A percentile compares a stretch with the other conserved stretches of the same genome.
Evolutionary conservation across 2,329 filamentous ascomycete genomes (phyloP).

Genomic region (Boeremia lycopersici): DNA sequence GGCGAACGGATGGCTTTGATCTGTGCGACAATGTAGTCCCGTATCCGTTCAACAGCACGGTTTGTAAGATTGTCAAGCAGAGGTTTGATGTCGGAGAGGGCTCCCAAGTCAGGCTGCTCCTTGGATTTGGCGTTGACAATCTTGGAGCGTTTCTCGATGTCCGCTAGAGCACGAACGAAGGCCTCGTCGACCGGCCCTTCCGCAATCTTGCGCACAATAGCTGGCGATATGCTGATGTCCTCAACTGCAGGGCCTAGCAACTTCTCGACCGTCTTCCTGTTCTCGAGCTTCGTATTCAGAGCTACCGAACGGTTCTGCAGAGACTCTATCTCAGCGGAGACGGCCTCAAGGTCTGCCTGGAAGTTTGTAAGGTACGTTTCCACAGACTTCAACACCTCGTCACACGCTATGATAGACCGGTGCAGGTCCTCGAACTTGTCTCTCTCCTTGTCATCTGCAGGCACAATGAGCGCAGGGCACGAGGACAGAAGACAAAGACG

Average conservation of each 20-base stretch:
- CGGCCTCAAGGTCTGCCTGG: constrained; percentile 86
- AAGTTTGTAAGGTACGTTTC: constrained; percentile 92
- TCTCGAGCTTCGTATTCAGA: constrained; percentile 83
- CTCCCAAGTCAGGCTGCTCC: constrained; percentile 68
- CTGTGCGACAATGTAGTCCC: constrained; percentile 91
- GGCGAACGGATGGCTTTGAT: constrained; percentile 93
- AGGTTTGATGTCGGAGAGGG: constrained; percentile 81
- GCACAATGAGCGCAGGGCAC: constrained; percentile 35
- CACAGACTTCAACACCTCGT: constrained; percentile 90
- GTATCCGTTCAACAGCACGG: constrained; percentile 91
- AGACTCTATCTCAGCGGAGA: constrained; percentile 94
- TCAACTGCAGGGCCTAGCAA: constrained; percentile 87
- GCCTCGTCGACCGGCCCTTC: constrained; percentile 88
- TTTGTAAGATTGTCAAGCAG: constrained; percentile 82
- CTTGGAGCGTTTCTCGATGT: constrained; percentile 79
- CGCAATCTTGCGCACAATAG: constrained; percentile 80
- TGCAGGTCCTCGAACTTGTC: constrained; percentile 89
- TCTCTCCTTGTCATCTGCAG: constrained; percentile 75
- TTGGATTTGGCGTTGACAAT: constrained; percentile 71
- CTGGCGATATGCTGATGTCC: constrained; percentile 85
- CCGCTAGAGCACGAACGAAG: constrained; percentile 82
- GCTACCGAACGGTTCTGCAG: constrained; percentile 84
- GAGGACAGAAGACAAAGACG: constrained; percentile 46
- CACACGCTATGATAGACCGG: constrained; percentile 84
- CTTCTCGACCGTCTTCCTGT: constrained; percentile 87